These are phyloP conservation scores for Leucoagaricus sp. DNA, from an alignment of 1,284 basidiomycete species.

Conservation along the genomic window DNA sequence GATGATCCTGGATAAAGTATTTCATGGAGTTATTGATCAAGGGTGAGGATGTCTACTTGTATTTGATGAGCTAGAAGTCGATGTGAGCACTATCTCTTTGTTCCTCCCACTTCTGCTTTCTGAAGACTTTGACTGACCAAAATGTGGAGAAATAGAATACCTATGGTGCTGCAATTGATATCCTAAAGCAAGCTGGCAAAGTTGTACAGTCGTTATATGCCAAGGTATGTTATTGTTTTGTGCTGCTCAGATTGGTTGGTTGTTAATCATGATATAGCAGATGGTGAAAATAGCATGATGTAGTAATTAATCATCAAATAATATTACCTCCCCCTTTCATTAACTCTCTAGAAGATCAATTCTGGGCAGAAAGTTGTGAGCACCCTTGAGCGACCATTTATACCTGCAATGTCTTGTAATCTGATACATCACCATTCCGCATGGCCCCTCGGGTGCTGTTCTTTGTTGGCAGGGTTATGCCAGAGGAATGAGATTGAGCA, in stretches of 20 bases:
- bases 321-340: no score
- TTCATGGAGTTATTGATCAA: conserved; percentile 95
- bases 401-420: no score
- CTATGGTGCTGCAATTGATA: conserved; percentile 87
- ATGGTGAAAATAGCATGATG: conserved; percentile 50
- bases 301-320: no score
- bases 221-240: conserved; percentile 61
- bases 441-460: no score
- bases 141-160: conserved; percentile 55
- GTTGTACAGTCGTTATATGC: conserved; percentile 92
- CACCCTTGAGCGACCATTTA: no score
- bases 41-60: conserved; percentile 93
- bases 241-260: background rate
- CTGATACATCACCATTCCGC: no score
- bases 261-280: conserved; percentile 24
- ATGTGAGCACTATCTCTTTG: conserved; percentile 53
- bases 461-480: no score
- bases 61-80: conserved; percentile 82
- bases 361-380: no score
- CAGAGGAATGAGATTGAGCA: no score
- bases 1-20: conserved; percentile 97
- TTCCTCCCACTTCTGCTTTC: background rate
- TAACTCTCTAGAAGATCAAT: no score
- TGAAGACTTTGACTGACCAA: background rate
- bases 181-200: conserved; percentile 86